Conservation (phyloP, 1,139 yeast species). For the Sugiyamaella grinbergsii region DNA sequence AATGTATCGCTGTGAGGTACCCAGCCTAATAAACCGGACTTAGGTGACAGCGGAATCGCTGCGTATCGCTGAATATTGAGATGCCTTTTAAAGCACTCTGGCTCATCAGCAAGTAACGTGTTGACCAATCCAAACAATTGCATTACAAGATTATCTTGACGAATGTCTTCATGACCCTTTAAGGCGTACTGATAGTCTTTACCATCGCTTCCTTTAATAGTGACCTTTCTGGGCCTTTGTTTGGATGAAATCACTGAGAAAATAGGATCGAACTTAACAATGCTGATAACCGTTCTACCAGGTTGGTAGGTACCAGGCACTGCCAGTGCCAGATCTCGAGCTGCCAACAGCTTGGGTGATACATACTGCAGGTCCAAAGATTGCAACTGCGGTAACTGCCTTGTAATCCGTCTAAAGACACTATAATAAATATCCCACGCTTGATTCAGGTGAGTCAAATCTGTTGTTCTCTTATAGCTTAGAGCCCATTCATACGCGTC, state of each 20-base stretch:
- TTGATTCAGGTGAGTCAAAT: slow-evolving; percentile 84
- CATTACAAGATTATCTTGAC: slow-evolving; percentile 98
- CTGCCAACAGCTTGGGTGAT: slow-evolving; percentile 78
- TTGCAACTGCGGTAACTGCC: slow-evolving; percentile 85
- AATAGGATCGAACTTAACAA: slow-evolving; percentile 75
- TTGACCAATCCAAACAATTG: slow-evolving; percentile 95
- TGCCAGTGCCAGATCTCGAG: slow-evolving; percentile 79
- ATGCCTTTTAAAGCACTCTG: slow-evolving; percentile 96
- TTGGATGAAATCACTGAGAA: slow-evolving; percentile 91
- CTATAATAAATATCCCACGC: slow-evolving; percentile 98
- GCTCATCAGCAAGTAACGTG: slow-evolving; percentile 82
- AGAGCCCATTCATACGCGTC: slow-evolving; percentile 95
- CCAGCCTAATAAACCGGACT: slow-evolving; percentile 96
- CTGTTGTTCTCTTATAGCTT: slow-evolving; percentile 81
- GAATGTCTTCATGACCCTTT: slow-evolving; percentile 97
- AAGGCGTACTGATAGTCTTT: slow-evolving; percentile 76
- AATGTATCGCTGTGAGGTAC: slow-evolving; percentile 96
- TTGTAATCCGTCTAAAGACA: slow-evolving; percentile 86
- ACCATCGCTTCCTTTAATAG: slow-evolving; percentile 87
- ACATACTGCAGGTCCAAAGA: slow-evolving; percentile 89
- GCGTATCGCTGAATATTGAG: slow-evolving; percentile 88
- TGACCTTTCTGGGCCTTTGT: slow-evolving; percentile 87
- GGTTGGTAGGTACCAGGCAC: slow-evolving; percentile 93
- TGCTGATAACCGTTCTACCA: slow-evolving; percentile 75
- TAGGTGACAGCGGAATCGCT: slow-evolving; percentile 94